A percentile compares a stretch with the other conserved stretches of the same genome.
phyloP scores from a whole-genome alignment of 768 basidiomycete genomes.

The Megacollybia marginata region DNA sequence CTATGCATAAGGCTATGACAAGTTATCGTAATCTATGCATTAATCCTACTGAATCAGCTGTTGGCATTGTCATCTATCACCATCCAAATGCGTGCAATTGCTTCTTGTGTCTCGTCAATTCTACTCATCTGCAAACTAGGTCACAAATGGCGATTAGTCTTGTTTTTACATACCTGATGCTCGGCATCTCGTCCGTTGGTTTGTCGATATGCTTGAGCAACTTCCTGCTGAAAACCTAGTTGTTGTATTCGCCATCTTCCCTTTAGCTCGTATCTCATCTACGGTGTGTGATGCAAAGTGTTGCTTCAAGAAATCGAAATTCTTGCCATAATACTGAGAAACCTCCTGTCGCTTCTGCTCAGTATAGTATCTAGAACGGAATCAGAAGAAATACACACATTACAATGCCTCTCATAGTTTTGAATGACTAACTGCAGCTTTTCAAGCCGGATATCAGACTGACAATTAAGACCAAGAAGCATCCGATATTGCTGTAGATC shows the following conservation, averaged over 20 bases:
- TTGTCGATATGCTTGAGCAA: slow-evolving; percentile 17
- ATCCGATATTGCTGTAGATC: slow-evolving; percentile 14
- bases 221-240: slow-evolving; percentile 15
- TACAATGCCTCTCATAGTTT: too few species aligned
- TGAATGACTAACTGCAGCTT: slow-evolving; percentile 1
- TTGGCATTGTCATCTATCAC: slow-evolving; percentile 14
- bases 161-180: slow-evolving; percentile 14
- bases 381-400: too few species aligned
- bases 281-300: slow-evolving; percentile 16
- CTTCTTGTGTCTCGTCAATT: slow-evolving; percentile 22
- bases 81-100: slow-evolving; percentile 19
- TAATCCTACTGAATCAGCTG: too few species aligned
- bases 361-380: too few species aligned
- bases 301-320: slow-evolving; percentile 23
- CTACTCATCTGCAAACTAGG: slow-evolving; percentile 10
- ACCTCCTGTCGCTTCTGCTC: too few species aligned
- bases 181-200: slow-evolving; percentile 22
- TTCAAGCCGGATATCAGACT: slow-evolving; percentile 15
- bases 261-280: slow-evolving; percentile 16
- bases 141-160: slow-evolving; percentile 1
- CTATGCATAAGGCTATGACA: too few species aligned
- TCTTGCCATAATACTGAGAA: slow-evolving; percentile 14
- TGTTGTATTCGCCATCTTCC: slow-evolving; percentile 19
- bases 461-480: slow-evolving; percentile 18
- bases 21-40: too few species aligned